Evolutionary conservation across 352 stramenopile species (phyloP).

Genomic region (Phytophthora crassamura): DNA sequence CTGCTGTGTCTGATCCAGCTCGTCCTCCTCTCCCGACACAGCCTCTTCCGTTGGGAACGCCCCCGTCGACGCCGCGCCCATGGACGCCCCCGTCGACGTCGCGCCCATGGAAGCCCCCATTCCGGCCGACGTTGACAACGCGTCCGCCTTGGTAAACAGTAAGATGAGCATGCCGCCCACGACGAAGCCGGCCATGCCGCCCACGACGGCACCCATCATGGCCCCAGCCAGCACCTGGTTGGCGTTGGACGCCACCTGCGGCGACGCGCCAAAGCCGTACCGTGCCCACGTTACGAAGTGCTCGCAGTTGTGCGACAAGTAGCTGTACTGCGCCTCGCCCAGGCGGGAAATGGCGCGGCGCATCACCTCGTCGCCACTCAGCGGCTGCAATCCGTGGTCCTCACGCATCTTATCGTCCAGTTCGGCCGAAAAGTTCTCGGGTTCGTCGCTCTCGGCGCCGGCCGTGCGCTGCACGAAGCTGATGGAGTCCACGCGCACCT

Average conservation of each 20-base stretch:
- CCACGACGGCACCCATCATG: conserved; percentile 65
- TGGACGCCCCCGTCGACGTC: conserved; percentile 2
- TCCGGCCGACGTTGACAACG: conserved; percentile 51
- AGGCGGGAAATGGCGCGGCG: conserved; percentile 54
- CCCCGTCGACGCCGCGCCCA: not conserved
- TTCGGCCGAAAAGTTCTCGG: conserved; percentile 49
- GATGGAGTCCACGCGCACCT: conserved; percentile 70
- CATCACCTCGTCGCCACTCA: conserved; percentile 53
- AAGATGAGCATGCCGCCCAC: conserved; percentile 67
- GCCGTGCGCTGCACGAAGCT: conserved; percentile 40
- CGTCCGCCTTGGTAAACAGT: conserved; percentile 66
- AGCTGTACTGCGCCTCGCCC: conserved; percentile 63
- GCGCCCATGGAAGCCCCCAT: conserved; percentile 1
- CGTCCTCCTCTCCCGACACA: conserved; percentile 21
- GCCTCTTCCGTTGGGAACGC: conserved; percentile 10
- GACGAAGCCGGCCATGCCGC: conserved; percentile 63
- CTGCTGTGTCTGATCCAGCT: not conserved
- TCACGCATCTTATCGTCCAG: conserved; percentile 62
- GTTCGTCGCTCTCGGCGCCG: conserved; percentile 5
- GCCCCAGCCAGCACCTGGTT: conserved; percentile 70
- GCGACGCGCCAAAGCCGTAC: conserved; percentile 63
- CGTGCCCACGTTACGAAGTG: conserved; percentile 82
- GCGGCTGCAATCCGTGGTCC: conserved; percentile 46
- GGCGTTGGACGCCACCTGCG: conserved; percentile 60
- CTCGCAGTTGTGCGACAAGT: conserved; percentile 70